phyloP scores from a whole-genome alignment of 2,329 filamentous ascomycete species.

The Trichophyton equinum region DNA sequence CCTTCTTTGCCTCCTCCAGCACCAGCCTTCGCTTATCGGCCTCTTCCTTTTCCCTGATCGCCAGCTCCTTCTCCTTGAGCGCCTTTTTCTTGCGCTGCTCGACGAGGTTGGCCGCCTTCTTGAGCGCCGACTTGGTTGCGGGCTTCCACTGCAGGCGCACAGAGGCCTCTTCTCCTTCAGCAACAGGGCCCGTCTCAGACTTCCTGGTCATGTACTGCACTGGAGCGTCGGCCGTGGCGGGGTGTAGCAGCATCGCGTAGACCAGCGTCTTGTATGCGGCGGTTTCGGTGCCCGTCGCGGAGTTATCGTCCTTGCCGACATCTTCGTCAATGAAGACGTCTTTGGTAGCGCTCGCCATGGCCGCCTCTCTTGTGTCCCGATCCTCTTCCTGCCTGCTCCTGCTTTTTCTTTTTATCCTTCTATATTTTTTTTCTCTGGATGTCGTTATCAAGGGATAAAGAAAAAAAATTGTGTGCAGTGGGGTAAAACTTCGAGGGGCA shows the following conservation, averaged over 20 bases:
- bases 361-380: constrained; percentile 9
- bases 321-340: constrained; percentile 71
- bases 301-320: constrained; percentile 55
- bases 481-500: neutral
- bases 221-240: constrained; percentile 40
- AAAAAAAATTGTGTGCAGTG: neutral
- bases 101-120: constrained; percentile 66
- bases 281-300: constrained; percentile 55
- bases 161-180: constrained; percentile 50
- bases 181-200: constrained; percentile 49
- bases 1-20: constrained; percentile 71
- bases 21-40: constrained; percentile 57
- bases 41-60: constrained; percentile 59
- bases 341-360: constrained; percentile 15
- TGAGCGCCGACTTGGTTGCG: constrained; percentile 68
- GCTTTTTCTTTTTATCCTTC: constrained; percentile 16
- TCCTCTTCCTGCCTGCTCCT: constrained; percentile 8
- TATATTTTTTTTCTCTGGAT: constrained; percentile 7
- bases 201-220: constrained; percentile 57
- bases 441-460: too few relatives aligned
- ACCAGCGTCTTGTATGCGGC: constrained; percentile 72
- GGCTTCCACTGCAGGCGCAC: constrained; percentile 63
- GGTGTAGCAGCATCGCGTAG: constrained; percentile 62
- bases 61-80: constrained; percentile 60
- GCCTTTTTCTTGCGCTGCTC: constrained; percentile 75